Percentiles rank a stretch among this genome's conserved stretches.
Evolutionary conservation across 371 early-diverging fungal genomes (phyloP).

Genomic region (Lichtheimia ramosa): DNA sequence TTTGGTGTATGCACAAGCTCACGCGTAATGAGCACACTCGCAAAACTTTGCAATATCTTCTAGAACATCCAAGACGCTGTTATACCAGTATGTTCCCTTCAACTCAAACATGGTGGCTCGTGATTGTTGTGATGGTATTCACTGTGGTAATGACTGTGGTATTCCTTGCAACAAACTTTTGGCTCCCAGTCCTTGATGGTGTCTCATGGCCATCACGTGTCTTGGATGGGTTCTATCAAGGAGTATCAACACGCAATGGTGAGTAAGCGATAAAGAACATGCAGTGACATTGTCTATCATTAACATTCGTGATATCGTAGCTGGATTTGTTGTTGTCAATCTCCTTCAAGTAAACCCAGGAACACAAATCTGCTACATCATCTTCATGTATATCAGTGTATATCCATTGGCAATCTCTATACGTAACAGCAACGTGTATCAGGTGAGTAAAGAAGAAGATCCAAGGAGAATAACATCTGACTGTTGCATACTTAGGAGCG

Average conservation of each 20-base stretch:
- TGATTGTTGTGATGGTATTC: slow-evolving; percentile 17
- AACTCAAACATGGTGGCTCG: slow-evolving; percentile 19
- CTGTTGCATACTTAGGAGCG: slow-evolving; percentile 13
- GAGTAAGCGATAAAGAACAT: slow-evolving; percentile 1
- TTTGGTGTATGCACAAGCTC: slow-evolving; percentile 20
- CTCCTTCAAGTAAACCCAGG: slow-evolving; percentile 39
- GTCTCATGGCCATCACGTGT: slow-evolving; percentile 34
- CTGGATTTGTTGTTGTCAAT: slow-evolving; percentile 40
- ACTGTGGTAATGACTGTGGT: slow-evolving; percentile 26
- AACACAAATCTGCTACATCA: slow-evolving; percentile 36
- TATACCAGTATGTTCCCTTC: slow-evolving; percentile 17
- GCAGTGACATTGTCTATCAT: not conserved
- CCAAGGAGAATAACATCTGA: not conserved
- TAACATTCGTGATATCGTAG: slow-evolving; percentile 9
- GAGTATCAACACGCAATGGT: slow-evolving; percentile 41
- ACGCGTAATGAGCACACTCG: slow-evolving; percentile 21
- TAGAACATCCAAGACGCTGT: slow-evolving; percentile 22
- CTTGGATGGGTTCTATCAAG: slow-evolving; percentile 39
- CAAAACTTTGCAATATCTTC: slow-evolving; percentile 15
- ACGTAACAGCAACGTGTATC: slow-evolving; percentile 48
- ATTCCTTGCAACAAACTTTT: slow-evolving; percentile 35
- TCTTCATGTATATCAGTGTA: slow-evolving; percentile 49
- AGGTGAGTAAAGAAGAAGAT: not conserved
- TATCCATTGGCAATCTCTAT: slow-evolving; percentile 51
- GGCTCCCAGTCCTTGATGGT: slow-evolving; percentile 30